These are phyloP conservation scores for Carex scoparia DNA, from an alignment of 176 grass and related monocot genomes.

Conservation along the genomic window DNA sequence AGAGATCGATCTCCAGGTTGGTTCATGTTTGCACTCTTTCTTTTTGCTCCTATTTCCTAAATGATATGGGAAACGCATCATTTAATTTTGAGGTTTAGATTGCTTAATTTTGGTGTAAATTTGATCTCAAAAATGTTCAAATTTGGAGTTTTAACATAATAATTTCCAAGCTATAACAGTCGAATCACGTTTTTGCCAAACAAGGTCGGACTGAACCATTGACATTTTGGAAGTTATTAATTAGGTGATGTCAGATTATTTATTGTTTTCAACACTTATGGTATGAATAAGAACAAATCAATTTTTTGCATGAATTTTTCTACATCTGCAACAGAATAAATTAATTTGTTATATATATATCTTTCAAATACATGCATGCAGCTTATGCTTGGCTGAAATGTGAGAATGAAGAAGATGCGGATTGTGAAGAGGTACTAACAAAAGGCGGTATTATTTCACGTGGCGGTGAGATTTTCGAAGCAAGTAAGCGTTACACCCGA, in stretches of 20 bases:
- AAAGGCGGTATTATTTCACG: constrained; percentile 51
- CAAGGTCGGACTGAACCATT: background rate
- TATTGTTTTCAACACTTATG: background rate
- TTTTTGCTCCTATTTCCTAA: background rate
- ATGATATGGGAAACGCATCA: background rate
- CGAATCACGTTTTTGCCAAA: background rate
- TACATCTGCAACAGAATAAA: background rate
- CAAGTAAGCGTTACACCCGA: constrained; percentile 32
- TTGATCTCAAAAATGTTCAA: background rate
- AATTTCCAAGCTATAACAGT: background rate
- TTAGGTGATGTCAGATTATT: background rate
- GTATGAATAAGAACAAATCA: background rate
- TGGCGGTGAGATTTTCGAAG: background rate
- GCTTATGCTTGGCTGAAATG: constrained; percentile 87
- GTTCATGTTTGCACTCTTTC: background rate
- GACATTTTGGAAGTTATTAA: background rate
- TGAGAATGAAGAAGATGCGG: constrained; percentile 51
- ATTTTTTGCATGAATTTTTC: background rate
- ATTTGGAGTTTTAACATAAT: background rate
- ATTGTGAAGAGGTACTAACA: constrained; percentile 39
- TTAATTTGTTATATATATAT: background rate
- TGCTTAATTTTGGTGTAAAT: background rate
- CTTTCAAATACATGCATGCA: constrained; percentile 8
- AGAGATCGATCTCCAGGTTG: constrained; percentile 64
- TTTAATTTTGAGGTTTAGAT: too few relatives aligned